These are phyloP conservation scores for Ceratocystis cacaofunesta DNA, from an alignment of 2,329 filamentous ascomycete genomes.

Conservation along the genomic window DNA sequence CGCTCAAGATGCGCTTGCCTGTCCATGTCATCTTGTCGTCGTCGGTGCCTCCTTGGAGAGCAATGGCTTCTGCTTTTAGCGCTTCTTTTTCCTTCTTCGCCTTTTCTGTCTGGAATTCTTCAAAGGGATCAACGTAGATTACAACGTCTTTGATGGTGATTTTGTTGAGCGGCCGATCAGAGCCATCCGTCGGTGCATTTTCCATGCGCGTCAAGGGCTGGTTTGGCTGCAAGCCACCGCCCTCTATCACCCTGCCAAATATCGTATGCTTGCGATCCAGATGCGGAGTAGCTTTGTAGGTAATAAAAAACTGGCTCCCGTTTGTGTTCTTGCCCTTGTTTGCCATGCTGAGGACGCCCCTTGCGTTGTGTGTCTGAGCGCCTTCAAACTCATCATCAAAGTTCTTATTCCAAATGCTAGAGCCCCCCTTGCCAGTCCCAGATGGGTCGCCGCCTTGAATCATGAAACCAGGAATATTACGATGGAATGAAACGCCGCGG, in stretches of 20 bases:
- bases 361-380: conserved; percentile 63
- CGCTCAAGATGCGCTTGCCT: conserved; percentile 67
- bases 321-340: conserved; percentile 99
- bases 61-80: conserved; percentile 45
- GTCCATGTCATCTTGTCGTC: conserved; percentile 93
- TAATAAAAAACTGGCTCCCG: conserved; percentile 87
- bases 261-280: conserved; percentile 95
- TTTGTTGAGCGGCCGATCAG: conserved; percentile 59
- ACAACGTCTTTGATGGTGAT: conserved; percentile 70
- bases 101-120: conserved; percentile 72
- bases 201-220: conserved; percentile 65
- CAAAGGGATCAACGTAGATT: conserved; percentile 87
- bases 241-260: conserved; percentile 74
- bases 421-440: conserved; percentile 78
- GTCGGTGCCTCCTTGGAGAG: conserved; percentile 55
- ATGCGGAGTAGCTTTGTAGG: conserved; percentile 70
- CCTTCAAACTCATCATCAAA: conserved; percentile 92
- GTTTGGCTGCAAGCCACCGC: conserved; percentile 26
- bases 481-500: conserved; percentile 67
- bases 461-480: conserved; percentile 95
- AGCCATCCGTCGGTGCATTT: conserved; percentile 57
- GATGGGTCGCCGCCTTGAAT: conserved; percentile 92
- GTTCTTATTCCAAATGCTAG: conserved; percentile 84
- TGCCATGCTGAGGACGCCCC: conserved; percentile 82
- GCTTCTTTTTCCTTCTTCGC: conserved; percentile 45